Percentiles rank a stretch among this genome's conserved stretches.
phyloP scores from a whole-genome alignment of 106 monocot species.

The Apostasia shenzhenica region DNA sequence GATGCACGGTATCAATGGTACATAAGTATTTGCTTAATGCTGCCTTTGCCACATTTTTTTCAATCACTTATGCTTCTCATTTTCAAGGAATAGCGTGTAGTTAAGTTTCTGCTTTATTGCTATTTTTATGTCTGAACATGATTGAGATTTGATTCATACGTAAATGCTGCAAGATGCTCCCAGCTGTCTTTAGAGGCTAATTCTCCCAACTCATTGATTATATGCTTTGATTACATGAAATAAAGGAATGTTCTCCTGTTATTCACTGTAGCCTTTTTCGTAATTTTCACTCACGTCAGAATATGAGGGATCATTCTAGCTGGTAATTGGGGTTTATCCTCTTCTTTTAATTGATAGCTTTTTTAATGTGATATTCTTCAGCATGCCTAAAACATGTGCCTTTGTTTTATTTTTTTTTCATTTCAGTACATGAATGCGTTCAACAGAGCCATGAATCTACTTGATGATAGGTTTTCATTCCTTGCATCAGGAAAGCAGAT shows the following conservation, averaged over 20 bases:
- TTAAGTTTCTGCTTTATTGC: background rate
- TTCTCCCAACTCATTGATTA: background rate
- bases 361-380: background rate
- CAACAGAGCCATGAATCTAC: constrained; percentile 80
- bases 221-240: background rate
- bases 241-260: too few relatives aligned
- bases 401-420: constrained; percentile 7
- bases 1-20: background rate
- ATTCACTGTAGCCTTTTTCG: too few relatives aligned
- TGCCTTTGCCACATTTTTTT: too few relatives aligned
- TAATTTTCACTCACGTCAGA: too few relatives aligned
- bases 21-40: background rate
- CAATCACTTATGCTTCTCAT: too few relatives aligned
- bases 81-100: too few relatives aligned
- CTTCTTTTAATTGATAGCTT: background rate
- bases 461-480: constrained; percentile 77
- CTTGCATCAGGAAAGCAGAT: constrained; percentile 71
- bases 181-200: background rate
- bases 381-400: background rate
- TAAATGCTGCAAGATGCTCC: background rate
- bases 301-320: background rate
- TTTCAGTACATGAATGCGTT: constrained; percentile 89
- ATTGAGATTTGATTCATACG: background rate
- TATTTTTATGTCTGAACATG: background rate
- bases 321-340: background rate